Percentiles rank a stretch among this genome's conserved stretches.
Evolutionary conservation across 208 protist species (phyloP).

Genomic region (Leishmania guyanensis): DNA sequence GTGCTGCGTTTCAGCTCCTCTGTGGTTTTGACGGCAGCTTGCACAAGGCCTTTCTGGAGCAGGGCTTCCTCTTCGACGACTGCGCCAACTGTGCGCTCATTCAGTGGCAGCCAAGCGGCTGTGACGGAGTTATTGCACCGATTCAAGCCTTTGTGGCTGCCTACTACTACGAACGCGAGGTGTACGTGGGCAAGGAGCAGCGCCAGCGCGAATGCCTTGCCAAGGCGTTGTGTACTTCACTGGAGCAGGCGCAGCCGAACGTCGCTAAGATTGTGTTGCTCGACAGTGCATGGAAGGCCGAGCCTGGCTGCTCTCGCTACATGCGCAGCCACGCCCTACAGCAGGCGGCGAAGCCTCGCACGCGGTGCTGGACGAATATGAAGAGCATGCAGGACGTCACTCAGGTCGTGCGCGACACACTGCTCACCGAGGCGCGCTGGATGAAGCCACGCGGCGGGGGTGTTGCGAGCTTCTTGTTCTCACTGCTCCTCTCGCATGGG

Average conservation of each 20-base stretch:
- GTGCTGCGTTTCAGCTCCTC: slow-evolving; percentile 49
- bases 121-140: slow-evolving; percentile 58
- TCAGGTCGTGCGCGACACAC: slow-evolving; percentile 30
- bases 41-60: slow-evolving; percentile 45
- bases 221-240: slow-evolving; percentile 49
- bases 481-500: slow-evolving; percentile 68
- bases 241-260: slow-evolving; percentile 67
- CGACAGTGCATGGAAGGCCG: slow-evolving; percentile 36
- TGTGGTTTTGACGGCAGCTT: slow-evolving; percentile 35
- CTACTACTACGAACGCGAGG: slow-evolving; percentile 68
- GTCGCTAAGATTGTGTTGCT: slow-evolving; percentile 57
- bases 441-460: slow-evolving; percentile 58
- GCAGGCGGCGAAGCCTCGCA: slow-evolving; percentile 15
- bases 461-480: slow-evolving; percentile 74
- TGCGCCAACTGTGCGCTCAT: slow-evolving; percentile 65
- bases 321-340: slow-evolving; percentile 14
- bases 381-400: slow-evolving; percentile 46
- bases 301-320: slow-evolving; percentile 11
- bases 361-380: slow-evolving; percentile 46
- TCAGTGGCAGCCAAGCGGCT: slow-evolving; percentile 60
- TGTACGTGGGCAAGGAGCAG: slow-evolving; percentile 47
- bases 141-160: slow-evolving; percentile 71
- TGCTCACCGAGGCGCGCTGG: slow-evolving; percentile 47
- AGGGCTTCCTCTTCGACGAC: slow-evolving; percentile 76
- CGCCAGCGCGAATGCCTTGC: slow-evolving; percentile 60